phyloP scores from a whole-genome alignment of 495 filamentous ascomycete species.

The Melanomma pulvis-pyrius region DNA sequence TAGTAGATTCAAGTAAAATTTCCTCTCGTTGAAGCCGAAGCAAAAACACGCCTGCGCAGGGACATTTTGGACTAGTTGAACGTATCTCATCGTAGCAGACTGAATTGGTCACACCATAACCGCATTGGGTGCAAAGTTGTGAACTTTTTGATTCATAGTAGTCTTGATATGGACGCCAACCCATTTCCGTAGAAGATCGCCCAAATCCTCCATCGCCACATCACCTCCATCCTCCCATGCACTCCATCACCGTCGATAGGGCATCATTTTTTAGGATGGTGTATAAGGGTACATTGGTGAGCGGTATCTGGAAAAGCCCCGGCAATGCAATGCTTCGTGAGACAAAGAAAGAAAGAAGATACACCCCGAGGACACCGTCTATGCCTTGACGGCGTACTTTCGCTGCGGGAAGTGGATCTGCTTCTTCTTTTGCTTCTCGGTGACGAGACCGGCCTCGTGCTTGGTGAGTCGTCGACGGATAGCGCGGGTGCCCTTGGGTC shows the following conservation, averaged over 20 bases:
- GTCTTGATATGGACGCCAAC: slow-evolving; percentile 37
- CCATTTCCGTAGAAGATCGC: slow-evolving; percentile 35
- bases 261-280: slow-evolving; percentile 22
- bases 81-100: too few species aligned
- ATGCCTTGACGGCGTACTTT: slow-evolving; percentile 98
- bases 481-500: slow-evolving; percentile 93
- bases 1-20: too few species aligned
- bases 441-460: slow-evolving; percentile 77
- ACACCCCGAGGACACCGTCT: slow-evolving; percentile 33
- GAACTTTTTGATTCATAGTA: slow-evolving; percentile 36
- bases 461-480: slow-evolving; percentile 89
- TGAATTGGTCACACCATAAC: neutral
- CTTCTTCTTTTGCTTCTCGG: slow-evolving; percentile 94
- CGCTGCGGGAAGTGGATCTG: slow-evolving; percentile 93
- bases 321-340: slow-evolving; percentile 38
- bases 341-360: slow-evolving; percentile 26
- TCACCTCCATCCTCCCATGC: slow-evolving; percentile 14
- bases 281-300: slow-evolving; percentile 37
- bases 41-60: too few species aligned
- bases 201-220: slow-evolving; percentile 7
- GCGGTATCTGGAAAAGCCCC: slow-evolving; percentile 33
- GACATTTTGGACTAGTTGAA: too few species aligned
- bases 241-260: neutral
- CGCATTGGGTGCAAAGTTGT: neutral
- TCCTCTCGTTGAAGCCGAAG: too few species aligned